A percentile compares a stretch with the other conserved stretches of the same genome.
Evolutionary conservation across 2,329 filamentous ascomycete genomes (phyloP).

Genomic region (Nothophoma quercina): DNA sequence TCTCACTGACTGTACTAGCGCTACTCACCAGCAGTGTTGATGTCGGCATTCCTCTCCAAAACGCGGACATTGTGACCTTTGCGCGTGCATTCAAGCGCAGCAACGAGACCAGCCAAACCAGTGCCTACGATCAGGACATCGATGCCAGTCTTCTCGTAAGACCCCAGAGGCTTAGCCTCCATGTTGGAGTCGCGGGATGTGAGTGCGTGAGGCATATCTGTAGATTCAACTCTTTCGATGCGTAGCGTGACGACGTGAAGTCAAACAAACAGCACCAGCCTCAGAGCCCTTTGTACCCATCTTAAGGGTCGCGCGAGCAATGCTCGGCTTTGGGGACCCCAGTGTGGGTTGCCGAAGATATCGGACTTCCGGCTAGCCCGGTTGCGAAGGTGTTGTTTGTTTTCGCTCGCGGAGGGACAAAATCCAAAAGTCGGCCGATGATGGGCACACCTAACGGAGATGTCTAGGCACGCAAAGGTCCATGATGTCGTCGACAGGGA

Average conservation of each 20-base stretch:
- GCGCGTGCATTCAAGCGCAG: slow-evolving; percentile 49
- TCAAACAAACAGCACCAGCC: slow-evolving; percentile 9
- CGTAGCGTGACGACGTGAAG: slow-evolving; percentile 10
- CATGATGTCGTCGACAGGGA: slow-evolving; percentile 25
- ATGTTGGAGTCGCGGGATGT: slow-evolving; percentile 57
- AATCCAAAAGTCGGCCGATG: slow-evolving; percentile 14
- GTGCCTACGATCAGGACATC: slow-evolving; percentile 52
- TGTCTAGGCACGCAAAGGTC: slow-evolving; percentile 19
- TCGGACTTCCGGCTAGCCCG: slow-evolving; percentile 21
- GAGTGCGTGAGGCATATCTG: slow-evolving; percentile 50
- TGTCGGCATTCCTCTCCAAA: slow-evolving; percentile 55
- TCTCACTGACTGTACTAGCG: neutral
- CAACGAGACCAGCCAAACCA: slow-evolving; percentile 49
- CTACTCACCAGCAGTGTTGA: slow-evolving; percentile 61
- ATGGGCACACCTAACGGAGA: slow-evolving; percentile 23
- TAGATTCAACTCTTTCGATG: slow-evolving; percentile 4
- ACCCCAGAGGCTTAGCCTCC: slow-evolving; percentile 60
- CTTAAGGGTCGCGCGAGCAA: slow-evolving; percentile 20
- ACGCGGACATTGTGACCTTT: slow-evolving; percentile 52
- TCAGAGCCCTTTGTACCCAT: slow-evolving; percentile 19
- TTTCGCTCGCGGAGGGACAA: slow-evolving; percentile 3
- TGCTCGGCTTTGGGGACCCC: slow-evolving; percentile 32
- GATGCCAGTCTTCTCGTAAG: slow-evolving; percentile 55
- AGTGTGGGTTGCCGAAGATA: slow-evolving; percentile 28
- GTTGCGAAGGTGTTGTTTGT: slow-evolving; percentile 17